A percentile compares a stretch with the other conserved stretches of the same genome.
These are phyloP conservation scores for Boletus rufocinnamomeus DNA, from an alignment of 768 basidiomycete genomes.

Conservation along the genomic window DNA sequence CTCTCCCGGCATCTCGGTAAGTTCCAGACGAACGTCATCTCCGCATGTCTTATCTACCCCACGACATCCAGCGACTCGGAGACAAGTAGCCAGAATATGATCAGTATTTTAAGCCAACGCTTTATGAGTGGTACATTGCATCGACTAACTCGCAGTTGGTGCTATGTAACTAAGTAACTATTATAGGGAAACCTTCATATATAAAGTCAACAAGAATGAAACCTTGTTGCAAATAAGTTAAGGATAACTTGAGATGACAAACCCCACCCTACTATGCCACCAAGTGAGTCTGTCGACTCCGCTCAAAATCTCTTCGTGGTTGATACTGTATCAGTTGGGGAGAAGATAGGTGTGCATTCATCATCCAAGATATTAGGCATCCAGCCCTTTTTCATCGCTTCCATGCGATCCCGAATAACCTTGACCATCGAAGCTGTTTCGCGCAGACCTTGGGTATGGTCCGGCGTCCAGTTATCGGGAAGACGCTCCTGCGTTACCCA, in stretches of 20 bases:
- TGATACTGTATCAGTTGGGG: neutral
- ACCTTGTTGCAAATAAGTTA: neutral
- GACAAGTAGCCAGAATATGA: neutral
- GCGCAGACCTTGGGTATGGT: slow-evolving; percentile 34
- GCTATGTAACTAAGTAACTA: neutral
- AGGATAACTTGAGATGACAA: neutral
- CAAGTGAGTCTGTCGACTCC: fast-evolving
- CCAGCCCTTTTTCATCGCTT: slow-evolving; percentile 16
- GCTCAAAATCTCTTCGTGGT: neutral
- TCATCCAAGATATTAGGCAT: slow-evolving; percentile 25
- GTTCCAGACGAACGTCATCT: neutral
- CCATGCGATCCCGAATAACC: slow-evolving; percentile 33
- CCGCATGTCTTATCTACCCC: neutral
- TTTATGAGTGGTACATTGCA: neutral
- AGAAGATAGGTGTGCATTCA: neutral
- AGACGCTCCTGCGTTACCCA: slow-evolving; percentile 60
- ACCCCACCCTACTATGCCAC: neutral
- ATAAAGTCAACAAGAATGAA: neutral
- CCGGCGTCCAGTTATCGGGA: slow-evolving; percentile 42
- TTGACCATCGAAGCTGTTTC: slow-evolving; percentile 29
- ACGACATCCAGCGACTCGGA: neutral
- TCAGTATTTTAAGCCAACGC: neutral
- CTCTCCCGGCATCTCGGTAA: neutral
- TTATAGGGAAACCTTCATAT: neutral
- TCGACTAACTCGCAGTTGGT: neutral